phyloP scores from a whole-genome alignment of 495 filamentous ascomycete species.

The Neurospora terricola region DNA sequence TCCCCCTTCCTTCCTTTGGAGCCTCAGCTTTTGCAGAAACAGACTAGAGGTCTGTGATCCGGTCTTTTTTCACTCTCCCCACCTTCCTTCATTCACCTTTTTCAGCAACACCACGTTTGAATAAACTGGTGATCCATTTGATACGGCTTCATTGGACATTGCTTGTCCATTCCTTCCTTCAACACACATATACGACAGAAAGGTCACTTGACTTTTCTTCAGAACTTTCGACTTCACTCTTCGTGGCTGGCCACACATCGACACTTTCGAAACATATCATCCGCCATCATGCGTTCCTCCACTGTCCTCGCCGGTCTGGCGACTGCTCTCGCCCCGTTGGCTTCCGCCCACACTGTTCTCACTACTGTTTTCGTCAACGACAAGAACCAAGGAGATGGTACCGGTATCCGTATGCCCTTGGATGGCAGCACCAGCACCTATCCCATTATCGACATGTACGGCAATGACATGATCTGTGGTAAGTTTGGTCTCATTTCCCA shows the following conservation, averaged over 20 bases:
- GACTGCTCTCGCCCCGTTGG: constrained; percentile 16
- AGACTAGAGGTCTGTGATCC: constrained; percentile 1
- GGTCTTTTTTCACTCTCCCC: background rate
- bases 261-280: background rate
- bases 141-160: background rate
- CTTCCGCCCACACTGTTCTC: constrained; percentile 53
- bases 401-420: constrained; percentile 57
- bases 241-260: constrained; percentile 2
- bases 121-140: background rate
- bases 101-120: background rate
- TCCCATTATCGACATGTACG: constrained; percentile 41
- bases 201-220: background rate
- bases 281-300: constrained; percentile 15
- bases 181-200: background rate
- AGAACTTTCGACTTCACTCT: background rate
- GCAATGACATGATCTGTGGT: constrained; percentile 66
- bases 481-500: constrained; percentile 9
- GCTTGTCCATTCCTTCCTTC: background rate
- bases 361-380: constrained; percentile 58
- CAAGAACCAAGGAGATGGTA: constrained; percentile 55
- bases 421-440: constrained; percentile 35
- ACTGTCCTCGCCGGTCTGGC: constrained; percentile 18
- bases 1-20: background rate
- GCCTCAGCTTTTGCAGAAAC: background rate
- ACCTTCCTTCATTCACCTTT: background rate